These are phyloP conservation scores for Yarrowia hollandica DNA, from an alignment of 805 yeast species.

Conservation along the genomic window DNA sequence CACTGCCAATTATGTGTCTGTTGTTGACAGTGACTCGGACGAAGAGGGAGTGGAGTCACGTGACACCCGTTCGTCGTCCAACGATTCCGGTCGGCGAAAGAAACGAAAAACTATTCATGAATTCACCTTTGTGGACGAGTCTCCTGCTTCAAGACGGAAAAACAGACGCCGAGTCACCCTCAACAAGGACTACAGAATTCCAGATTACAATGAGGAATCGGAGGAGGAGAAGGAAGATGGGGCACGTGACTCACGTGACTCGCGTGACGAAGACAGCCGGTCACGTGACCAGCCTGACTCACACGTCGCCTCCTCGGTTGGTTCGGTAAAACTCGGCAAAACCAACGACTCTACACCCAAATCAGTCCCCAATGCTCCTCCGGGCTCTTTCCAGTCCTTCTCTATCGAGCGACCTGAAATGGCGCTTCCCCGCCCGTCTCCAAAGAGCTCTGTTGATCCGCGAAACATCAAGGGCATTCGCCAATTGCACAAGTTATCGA, in stretches of 20 bases:
- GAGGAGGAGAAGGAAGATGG: not conserved
- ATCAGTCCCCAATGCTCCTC: not conserved
- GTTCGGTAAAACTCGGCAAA: too few relatives aligned
- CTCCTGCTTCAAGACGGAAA: not conserved
- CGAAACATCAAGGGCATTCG: constrained; percentile 15
- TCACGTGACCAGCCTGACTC: too few relatives aligned
- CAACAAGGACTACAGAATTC: not conserved
- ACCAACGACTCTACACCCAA: too few relatives aligned
- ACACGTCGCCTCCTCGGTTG: too few relatives aligned
- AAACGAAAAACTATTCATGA: not conserved
- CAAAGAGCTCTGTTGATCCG: not conserved
- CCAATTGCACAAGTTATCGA: not conserved
- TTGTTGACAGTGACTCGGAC: not conserved
- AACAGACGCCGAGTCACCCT: not conserved
- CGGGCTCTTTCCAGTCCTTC: constrained; percentile 1
- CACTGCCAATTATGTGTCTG: not conserved
- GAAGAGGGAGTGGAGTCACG: too few relatives aligned
- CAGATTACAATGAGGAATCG: constrained; percentile 1
- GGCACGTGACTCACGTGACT: not conserved
- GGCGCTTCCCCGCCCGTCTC: not conserved
- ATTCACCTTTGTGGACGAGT: not conserved
- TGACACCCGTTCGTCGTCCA: too few relatives aligned
- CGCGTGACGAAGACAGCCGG: too few relatives aligned
- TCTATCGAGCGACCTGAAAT: not conserved
- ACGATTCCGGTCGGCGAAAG: too few relatives aligned